Conservation (phyloP, 192 early-diverging fungal species). For the Dissophora ornata region DNA sequence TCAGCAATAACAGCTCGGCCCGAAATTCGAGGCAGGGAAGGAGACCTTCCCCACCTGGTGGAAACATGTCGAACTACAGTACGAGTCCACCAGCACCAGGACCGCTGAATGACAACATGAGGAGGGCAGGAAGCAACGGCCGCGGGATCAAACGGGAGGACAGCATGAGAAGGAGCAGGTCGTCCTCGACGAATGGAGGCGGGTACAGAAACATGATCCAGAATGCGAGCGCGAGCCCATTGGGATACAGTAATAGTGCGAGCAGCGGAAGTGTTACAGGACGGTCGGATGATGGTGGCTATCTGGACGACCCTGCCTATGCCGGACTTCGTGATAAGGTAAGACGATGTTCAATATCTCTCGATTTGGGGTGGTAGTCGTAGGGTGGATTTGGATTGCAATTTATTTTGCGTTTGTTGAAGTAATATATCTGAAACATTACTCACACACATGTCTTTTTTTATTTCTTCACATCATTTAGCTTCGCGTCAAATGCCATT, state of each 20-base stretch:
- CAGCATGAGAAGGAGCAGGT: constrained; percentile 41
- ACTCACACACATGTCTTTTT: too few relatives aligned
- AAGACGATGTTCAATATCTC: background rate
- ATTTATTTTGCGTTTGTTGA: too few relatives aligned
- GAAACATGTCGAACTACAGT: too few relatives aligned
- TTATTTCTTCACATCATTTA: constrained; percentile 12
- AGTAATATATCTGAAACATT: too few relatives aligned
- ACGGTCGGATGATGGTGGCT: too few relatives aligned
- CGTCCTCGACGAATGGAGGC: constrained; percentile 28
- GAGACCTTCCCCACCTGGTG: too few relatives aligned
- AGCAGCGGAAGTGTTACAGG: constrained; percentile 6
- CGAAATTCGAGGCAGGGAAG: too few relatives aligned
- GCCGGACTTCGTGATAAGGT: constrained; percentile 50
- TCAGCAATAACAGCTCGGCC: constrained; percentile 1
- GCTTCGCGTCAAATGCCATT: constrained; percentile 75
- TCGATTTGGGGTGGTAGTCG: too few relatives aligned
- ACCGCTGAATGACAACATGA: constrained; percentile 13
- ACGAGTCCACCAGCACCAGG: constrained; percentile 10
- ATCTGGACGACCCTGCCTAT: constrained; percentile 43
- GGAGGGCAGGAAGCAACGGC: constrained; percentile 20
- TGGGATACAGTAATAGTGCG: constrained; percentile 11
- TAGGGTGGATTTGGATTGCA: too few relatives aligned
- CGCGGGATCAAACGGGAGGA: constrained; percentile 23
- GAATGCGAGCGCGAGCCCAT: constrained; percentile 42
- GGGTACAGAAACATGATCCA: background rate